These are phyloP conservation scores for Daldinia sp. DNA, from an alignment of 2,329 filamentous ascomycete genomes.

Conservation along the genomic window DNA sequence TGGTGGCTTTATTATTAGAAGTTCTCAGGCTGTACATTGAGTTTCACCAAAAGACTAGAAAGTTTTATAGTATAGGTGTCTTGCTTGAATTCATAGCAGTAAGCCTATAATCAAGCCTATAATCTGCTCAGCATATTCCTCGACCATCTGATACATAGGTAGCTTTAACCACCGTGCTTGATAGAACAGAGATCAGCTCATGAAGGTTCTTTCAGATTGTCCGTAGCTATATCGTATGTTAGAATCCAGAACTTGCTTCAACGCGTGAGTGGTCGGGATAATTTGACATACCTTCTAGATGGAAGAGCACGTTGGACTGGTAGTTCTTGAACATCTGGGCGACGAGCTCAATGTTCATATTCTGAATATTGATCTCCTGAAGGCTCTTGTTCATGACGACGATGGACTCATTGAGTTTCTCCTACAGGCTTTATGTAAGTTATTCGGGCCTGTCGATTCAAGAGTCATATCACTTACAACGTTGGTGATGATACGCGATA, in stretches of 20 bases:
- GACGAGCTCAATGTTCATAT: slow-evolving; percentile 98
- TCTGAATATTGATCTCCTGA: slow-evolving; percentile 98
- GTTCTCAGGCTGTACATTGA: not conserved
- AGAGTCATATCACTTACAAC: slow-evolving; percentile 73
- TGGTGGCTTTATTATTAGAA: not conserved
- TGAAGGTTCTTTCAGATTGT: slow-evolving; percentile 82
- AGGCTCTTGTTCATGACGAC: slow-evolving; percentile 93
- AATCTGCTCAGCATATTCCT: not conserved
- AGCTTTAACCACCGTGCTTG: not conserved
- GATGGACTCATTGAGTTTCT: slow-evolving; percentile 96
- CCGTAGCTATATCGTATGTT: slow-evolving; percentile 71
- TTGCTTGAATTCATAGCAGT: not conserved
- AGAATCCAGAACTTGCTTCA: not conserved
- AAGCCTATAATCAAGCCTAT: not conserved
- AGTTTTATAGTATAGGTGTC: not conserved
- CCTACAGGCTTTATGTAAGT: slow-evolving; percentile 64
- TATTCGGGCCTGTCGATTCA: not conserved
- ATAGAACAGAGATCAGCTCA: slow-evolving; percentile 53
- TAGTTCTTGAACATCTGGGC: slow-evolving; percentile 99
- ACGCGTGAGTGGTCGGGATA: not conserved
- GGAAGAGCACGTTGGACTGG: slow-evolving; percentile 96
- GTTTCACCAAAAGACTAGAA: not conserved
- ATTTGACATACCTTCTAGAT: slow-evolving; percentile 81
- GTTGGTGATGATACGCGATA: slow-evolving; percentile 96
- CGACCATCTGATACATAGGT: not conserved